phyloP scores from a whole-genome alignment of 2,329 filamentous ascomycete species.

The Mycosphaerella sp. region DNA sequence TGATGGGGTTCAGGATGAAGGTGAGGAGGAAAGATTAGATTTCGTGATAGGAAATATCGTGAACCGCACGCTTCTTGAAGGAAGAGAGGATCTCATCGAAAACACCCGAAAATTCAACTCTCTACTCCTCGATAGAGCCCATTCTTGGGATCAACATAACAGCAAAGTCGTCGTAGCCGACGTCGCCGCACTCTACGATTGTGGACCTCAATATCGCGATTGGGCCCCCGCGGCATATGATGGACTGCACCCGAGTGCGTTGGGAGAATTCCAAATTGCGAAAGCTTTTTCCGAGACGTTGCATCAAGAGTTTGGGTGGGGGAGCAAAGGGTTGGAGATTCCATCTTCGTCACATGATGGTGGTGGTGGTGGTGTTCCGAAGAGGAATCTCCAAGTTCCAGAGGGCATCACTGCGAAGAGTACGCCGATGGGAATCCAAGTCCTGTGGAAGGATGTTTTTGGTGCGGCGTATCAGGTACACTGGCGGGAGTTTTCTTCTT shows the following conservation, averaged over 20 bases:
- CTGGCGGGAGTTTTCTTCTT: too few relatives aligned
- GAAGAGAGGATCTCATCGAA: slow-evolving; percentile 18
- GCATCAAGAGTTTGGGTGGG: slow-evolving; percentile 10
- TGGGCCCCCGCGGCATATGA: slow-evolving; percentile 11
- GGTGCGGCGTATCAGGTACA: slow-evolving; percentile 18
- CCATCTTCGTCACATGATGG: not conserved
- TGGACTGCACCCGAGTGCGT: slow-evolving; percentile 34
- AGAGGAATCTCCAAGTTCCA: slow-evolving; percentile 9
- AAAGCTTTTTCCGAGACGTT: slow-evolving; percentile 33
- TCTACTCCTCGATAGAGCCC: slow-evolving; percentile 18
- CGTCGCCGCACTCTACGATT: slow-evolving; percentile 29
- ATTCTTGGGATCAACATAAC: slow-evolving; percentile 22
- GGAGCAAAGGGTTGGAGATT: slow-evolving; percentile 3
- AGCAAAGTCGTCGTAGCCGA: slow-evolving; percentile 33
- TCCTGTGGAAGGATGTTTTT: slow-evolving; percentile 19
- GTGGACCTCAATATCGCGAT: slow-evolving; percentile 12
- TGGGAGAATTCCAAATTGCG: slow-evolving; percentile 42
- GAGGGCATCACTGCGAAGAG: not conserved
- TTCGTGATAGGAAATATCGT: slow-evolving; percentile 24
- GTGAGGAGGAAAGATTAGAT: not conserved
- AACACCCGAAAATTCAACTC: slow-evolving; percentile 21
- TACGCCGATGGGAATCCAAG: slow-evolving; percentile 13
- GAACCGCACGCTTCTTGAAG: slow-evolving; percentile 17
- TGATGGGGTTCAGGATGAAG: too few relatives aligned
- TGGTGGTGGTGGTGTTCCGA: not conserved